Base-by-base conservation (phyloP, 2,329 filamentous ascomycete species). In the Scedosporium dehoogii region DNA sequence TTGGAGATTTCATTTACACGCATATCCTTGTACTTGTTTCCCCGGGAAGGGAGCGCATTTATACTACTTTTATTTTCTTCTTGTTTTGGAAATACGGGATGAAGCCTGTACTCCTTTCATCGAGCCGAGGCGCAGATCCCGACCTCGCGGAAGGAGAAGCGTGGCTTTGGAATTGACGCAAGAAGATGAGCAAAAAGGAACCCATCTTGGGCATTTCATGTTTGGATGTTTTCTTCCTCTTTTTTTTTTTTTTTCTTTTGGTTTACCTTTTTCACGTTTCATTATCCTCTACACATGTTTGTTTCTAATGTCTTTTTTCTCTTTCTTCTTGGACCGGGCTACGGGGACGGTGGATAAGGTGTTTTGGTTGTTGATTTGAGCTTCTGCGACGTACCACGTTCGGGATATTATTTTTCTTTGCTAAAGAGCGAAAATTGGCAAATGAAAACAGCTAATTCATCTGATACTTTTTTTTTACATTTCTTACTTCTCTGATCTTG, bases 401-500 rank as follows among this genome's bases (percentile, higher is more conserved):
- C 44, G 14, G 33, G n/a, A 29, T 14, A n/a, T 33, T 58, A 18
- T 58, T 14, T 58, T 58, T 58, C 14, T 58, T 58, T 56, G 25
- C n/a, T 41, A 5, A 58, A 58, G 55, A 58, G 16, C 23, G 55
- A 27, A 58, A 41, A 58, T 58, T 58, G 55, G 55, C 51, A 46
- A 44, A 56, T 42, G 38, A 29, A 38, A 29, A 51, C 41, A 27
- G 29, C 59, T 42, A 27, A 41, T 56, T 65, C 63, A 60, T 58
- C 12, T 44, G 55, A 25, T 58, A 42, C 63, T 27, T 61, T 51
- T 27, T 61, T 51, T 58, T 59, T 59, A 42, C 59, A 21, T 61
- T 60, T 46, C 23, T 64, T 55, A 23, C 10, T 38, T 55, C 44
- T 21, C n/a, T 16, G 7, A 21, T 48, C 44, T 48, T 48, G 16